phyloP scores from a whole-genome alignment of 163 green algal species.

The Botryococcus braunii region DNA sequence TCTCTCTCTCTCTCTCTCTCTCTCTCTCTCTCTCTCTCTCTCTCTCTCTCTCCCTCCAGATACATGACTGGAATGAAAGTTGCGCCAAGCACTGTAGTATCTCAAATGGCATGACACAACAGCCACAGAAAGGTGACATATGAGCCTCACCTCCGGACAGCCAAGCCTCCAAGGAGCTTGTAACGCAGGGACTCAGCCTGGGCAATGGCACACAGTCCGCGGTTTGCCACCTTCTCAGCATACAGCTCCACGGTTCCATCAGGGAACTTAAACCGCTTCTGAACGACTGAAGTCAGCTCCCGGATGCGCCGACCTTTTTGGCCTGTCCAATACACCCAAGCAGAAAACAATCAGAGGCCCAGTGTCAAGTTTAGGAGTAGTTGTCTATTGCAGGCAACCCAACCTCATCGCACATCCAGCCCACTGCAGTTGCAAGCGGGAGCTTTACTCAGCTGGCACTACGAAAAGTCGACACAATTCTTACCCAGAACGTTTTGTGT shows the following conservation, averaged over 20 bases:
- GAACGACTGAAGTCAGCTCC: constrained; percentile 95
- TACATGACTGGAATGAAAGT: too few relatives aligned
- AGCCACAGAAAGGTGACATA: too few relatives aligned
- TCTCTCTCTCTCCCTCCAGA: too few relatives aligned
- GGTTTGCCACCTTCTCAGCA: constrained; percentile 93
- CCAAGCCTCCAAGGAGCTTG: constrained; percentile 98
- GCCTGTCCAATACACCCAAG: too few relatives aligned
- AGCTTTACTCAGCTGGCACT: too few relatives aligned
- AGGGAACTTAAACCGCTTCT: constrained; percentile 98
- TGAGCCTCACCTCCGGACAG: constrained; percentile 80
- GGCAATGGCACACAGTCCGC: constrained; percentile 94
- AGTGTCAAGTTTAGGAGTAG: neutral
- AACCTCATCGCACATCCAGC: neutral
- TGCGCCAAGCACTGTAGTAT: too few relatives aligned
- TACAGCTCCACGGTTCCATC: constrained; percentile 82
- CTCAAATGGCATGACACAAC: too few relatives aligned
- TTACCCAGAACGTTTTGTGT: constrained; percentile 97
- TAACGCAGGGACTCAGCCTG: constrained; percentile 98
- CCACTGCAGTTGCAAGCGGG: too few relatives aligned
- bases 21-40: too few relatives aligned
- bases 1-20: too few relatives aligned
- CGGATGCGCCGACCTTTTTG: constrained; percentile 97
- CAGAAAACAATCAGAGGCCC: neutral
- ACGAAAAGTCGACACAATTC: too few relatives aligned
- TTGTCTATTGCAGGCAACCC: neutral